Conservation (phyloP, 371 early-diverging fungal species). For the Saksenaea oblongispora region DNA sequence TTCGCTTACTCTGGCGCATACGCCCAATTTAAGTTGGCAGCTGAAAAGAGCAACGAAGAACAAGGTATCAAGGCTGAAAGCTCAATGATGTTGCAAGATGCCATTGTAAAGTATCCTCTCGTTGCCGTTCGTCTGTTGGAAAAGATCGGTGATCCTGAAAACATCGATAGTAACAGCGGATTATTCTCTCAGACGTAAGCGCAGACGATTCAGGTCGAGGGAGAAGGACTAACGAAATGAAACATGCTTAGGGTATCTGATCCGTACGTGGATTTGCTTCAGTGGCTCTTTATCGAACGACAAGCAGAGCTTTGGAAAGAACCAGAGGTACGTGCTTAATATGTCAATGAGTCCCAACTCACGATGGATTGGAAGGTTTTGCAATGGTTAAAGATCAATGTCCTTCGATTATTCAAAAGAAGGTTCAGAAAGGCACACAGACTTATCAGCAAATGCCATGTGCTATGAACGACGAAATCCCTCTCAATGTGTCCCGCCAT, state of each 20-base stretch:
- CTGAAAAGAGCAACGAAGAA: conserved; percentile 18
- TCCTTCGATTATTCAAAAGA: conserved; percentile 11
- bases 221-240: background rate
- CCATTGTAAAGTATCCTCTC: conserved; percentile 56
- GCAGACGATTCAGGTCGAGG: background rate
- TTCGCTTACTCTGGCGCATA: conserved; percentile 79
- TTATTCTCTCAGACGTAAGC: conserved; percentile 8
- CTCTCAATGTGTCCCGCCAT: conserved; percentile 71
- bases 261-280: conserved; percentile 46
- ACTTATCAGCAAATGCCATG: conserved; percentile 17
- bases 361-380: conserved; percentile 23
- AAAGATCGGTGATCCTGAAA: conserved; percentile 35
- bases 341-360: background rate
- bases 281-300: conserved; percentile 61
- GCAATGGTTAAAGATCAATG: conserved; percentile 51
- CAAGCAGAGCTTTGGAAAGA: conserved; percentile 73
- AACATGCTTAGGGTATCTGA: conserved; percentile 16
- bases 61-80: conserved; percentile 30
- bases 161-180: conserved; percentile 9
- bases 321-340: conserved; percentile 49
- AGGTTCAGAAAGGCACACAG: conserved; percentile 5
- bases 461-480: conserved; percentile 32
- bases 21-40: conserved; percentile 70
- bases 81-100: conserved; percentile 59
- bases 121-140: conserved; percentile 33